These are phyloP conservation scores for Niebla homalea DNA, from an alignment of 495 filamentous ascomycete genomes.

Conservation along the genomic window DNA sequence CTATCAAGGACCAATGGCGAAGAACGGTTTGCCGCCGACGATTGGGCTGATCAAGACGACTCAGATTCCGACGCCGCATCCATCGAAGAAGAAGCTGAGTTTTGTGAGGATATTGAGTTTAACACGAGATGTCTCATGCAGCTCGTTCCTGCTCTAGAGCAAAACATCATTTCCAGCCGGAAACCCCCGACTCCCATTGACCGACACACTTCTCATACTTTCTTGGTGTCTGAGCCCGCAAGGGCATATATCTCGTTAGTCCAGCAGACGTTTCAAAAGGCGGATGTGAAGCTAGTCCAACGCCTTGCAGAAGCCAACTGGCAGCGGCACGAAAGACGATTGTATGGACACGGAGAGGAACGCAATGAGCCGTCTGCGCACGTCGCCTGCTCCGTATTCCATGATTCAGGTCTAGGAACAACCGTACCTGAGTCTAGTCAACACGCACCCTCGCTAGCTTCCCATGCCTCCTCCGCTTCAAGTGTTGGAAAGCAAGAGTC, in stretches of 20 bases:
- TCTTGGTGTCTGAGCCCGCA: conserved; percentile 11
- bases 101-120: not conserved
- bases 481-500: no score
- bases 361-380: no score
- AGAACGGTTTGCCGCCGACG: not conserved
- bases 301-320: conserved; percentile 16
- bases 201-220: not conserved
- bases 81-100: not conserved
- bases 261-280: conserved; percentile 6
- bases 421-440: no score
- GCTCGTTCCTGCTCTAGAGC: conserved; percentile 7
- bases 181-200: not conserved
- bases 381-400: no score
- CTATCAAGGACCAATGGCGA: not conserved
- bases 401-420: no score
- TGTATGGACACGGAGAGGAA: no score
- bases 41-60: not conserved
- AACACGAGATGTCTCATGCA: conserved; percentile 5
- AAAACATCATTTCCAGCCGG: not conserved
- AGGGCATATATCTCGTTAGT: conserved; percentile 4
- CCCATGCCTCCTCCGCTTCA: no score
- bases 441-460: no score
- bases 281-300: conserved; percentile 3
- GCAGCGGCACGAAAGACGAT: conserved; percentile 1
- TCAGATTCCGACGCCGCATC: not conserved